Base-by-base conservation (phyloP, 2,329 filamentous ascomycete species). In the Xylariaceae sp. region DNA sequence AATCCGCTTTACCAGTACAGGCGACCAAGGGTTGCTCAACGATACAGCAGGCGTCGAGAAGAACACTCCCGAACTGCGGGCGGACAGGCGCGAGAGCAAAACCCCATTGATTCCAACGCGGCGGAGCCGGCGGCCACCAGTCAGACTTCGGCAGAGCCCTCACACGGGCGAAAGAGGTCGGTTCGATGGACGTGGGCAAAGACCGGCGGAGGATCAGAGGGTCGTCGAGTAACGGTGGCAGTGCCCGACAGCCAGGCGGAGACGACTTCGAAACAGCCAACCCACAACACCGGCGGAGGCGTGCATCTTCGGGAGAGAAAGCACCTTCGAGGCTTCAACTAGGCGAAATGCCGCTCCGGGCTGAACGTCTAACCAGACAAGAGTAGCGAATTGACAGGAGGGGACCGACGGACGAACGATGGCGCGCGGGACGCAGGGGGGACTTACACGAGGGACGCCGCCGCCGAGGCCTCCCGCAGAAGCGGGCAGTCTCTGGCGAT, bases 261-360 rank as follows among this genome's bases (percentile, higher is more conserved):
- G 24, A 26, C 12, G 24, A 26, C 6, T 14, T n/a, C 24, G 12
- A 11, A 26, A 12, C 24, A 23, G 12, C 21, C 12, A 23, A 23
- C 21, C 21, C 21, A 7, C 21, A 23, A 7, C 21, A 23, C 21
- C 12, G 21, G 21, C 12, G 21, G 21, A 23, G 21, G 21, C 12
- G 12, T 7, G 8, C 21, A 12, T n/a, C 6, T n/a, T n/a, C n/a
- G 24, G 24, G 5, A 13, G 15, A 12, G 24, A 12, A 13, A 26
- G 24, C 24, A 26, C 24, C 24, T 26, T 26, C 24, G 24, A 14
- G 12, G 24, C 24, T 26, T 26, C n/a, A 26, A 26, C 24, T 26
- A 26, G 24, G 24, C 15, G 5, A 26, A 12, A 26, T 26, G 24
- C 24, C n/a, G 12, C 12, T 14, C n/a, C n/a, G 24, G 24, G n/a